phyloP scores from a whole-genome alignment of 371 early-diverging fungal genomes.

The Blastocladiella emersonii region DNA sequence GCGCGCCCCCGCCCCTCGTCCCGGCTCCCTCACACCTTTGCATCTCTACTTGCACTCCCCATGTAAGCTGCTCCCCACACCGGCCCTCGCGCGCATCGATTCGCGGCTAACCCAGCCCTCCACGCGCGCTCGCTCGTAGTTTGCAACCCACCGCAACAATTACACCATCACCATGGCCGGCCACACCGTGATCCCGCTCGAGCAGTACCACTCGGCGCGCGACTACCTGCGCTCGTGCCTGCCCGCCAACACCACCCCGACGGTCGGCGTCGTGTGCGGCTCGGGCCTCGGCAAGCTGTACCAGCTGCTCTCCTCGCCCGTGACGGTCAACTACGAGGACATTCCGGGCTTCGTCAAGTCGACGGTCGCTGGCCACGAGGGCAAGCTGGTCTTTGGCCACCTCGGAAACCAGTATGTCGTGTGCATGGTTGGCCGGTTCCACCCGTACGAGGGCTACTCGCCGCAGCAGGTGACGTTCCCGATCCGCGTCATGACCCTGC shows the following conservation, averaged over 20 bases:
- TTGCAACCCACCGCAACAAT: background rate
- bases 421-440: constrained; percentile 75
- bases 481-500: constrained; percentile 67
- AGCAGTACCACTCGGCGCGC: constrained; percentile 23
- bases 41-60: too few relatives aligned
- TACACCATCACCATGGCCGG: background rate
- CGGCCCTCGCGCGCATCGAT: too few relatives aligned
- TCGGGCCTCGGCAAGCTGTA: constrained; percentile 80
- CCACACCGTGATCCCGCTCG: constrained; percentile 8
- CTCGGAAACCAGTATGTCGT: constrained; percentile 54
- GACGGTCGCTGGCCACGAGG: constrained; percentile 80
- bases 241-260: constrained; percentile 17
- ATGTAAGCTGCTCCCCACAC: too few relatives aligned
- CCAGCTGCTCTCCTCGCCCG: constrained; percentile 47
- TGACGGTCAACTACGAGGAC: constrained; percentile 57
- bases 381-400: constrained; percentile 80
- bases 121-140: background rate
- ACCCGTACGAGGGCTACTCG: constrained; percentile 74
- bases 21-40: too few relatives aligned
- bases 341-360: constrained; percentile 76
- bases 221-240: constrained; percentile 20
- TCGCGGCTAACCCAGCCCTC: too few relatives aligned
- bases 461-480: constrained; percentile 68
- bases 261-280: constrained; percentile 81
- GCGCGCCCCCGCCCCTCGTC: too few relatives aligned